Conservation (phyloP, 768 basidiomycete genomes). For the Pisolithus sp. region DNA sequence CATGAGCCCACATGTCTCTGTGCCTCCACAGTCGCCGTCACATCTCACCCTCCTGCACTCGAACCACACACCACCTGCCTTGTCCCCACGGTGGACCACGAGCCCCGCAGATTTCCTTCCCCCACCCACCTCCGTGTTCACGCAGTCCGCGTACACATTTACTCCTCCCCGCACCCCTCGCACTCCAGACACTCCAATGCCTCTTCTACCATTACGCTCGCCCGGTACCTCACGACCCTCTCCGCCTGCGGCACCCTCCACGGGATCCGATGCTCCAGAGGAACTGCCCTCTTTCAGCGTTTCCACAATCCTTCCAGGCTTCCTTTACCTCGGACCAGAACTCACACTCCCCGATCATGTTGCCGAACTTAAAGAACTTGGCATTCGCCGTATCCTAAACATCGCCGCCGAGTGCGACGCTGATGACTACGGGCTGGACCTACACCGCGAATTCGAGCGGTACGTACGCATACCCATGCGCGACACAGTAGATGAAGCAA, state of each 20-base stretch:
- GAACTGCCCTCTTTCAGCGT: constrained; percentile 69
- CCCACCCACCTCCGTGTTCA: constrained; percentile 20
- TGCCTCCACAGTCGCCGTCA: constrained; percentile 46
- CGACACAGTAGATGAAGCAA: constrained; percentile 93
- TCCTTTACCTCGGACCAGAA: constrained; percentile 90
- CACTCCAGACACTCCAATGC: constrained; percentile 34
- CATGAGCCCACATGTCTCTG: constrained; percentile 14
- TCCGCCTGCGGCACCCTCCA: constrained; percentile 16
- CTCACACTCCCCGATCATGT: constrained; percentile 70
- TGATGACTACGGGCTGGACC: constrained; percentile 64
- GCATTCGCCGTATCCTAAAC: constrained; percentile 85
- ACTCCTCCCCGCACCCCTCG: constrained; percentile 37
- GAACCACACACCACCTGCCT: constrained; percentile 49
- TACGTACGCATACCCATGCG: constrained; percentile 89
- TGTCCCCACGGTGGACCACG: constrained; percentile 37
- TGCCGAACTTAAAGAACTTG: constrained; percentile 61
- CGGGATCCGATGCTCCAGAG: constrained; percentile 23
- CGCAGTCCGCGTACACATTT: constrained; percentile 9
- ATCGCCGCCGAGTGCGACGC: constrained; percentile 84
- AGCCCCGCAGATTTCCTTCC: constrained; percentile 35
- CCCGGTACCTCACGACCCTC: constrained; percentile 63
- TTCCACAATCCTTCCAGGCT: constrained; percentile 86
- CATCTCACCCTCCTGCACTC: constrained; percentile 57
- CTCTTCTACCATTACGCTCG: constrained; percentile 33
- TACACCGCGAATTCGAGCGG: constrained; percentile 69